Conservation (phyloP, 2,329 filamentous ascomycete genomes). For the Thelonectria discophora region DNA sequence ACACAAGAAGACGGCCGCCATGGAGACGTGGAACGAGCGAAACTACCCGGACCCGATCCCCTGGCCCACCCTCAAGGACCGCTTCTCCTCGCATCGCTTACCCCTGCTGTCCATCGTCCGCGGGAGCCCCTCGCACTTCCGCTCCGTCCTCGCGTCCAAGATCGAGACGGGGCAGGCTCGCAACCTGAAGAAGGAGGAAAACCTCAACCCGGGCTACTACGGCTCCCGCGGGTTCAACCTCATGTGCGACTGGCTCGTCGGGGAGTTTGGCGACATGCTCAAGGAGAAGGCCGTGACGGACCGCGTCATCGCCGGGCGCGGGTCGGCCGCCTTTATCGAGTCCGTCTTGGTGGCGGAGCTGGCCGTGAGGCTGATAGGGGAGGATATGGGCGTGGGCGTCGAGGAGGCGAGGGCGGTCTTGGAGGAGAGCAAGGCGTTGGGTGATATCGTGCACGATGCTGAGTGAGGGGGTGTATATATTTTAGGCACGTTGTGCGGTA, state of each 20-base stretch:
- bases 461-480: slow-evolving; percentile 27
- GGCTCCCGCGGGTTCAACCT: slow-evolving; percentile 75
- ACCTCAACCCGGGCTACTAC: slow-evolving; percentile 82
- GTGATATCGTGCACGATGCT: slow-evolving; percentile 70
- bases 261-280: slow-evolving; percentile 66
- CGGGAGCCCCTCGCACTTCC: slow-evolving; percentile 68
- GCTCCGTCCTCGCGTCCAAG: slow-evolving; percentile 62
- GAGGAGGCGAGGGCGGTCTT: slow-evolving; percentile 64
- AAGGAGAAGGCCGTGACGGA: slow-evolving; percentile 71
- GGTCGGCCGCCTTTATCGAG: slow-evolving; percentile 75
- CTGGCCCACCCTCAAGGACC: slow-evolving; percentile 69
- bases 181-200: slow-evolving; percentile 66
- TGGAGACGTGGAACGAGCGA: slow-evolving; percentile 56
- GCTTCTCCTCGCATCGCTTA: slow-evolving; percentile 65
- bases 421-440: slow-evolving; percentile 72
- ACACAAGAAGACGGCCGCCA: slow-evolving; percentile 67
- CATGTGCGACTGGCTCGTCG: slow-evolving; percentile 76
- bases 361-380: slow-evolving; percentile 62
- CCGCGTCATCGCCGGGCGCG: slow-evolving; percentile 70
- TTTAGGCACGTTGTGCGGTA: too few relatives aligned
- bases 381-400: slow-evolving; percentile 60
- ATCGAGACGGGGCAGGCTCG: slow-evolving; percentile 65
- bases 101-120: slow-evolving; percentile 68
- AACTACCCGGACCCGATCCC: slow-evolving; percentile 74
- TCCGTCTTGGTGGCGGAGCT: slow-evolving; percentile 80